Conservation (phyloP, 495 filamentous ascomycete species). For the Penicillium dipodomyicola region DNA sequence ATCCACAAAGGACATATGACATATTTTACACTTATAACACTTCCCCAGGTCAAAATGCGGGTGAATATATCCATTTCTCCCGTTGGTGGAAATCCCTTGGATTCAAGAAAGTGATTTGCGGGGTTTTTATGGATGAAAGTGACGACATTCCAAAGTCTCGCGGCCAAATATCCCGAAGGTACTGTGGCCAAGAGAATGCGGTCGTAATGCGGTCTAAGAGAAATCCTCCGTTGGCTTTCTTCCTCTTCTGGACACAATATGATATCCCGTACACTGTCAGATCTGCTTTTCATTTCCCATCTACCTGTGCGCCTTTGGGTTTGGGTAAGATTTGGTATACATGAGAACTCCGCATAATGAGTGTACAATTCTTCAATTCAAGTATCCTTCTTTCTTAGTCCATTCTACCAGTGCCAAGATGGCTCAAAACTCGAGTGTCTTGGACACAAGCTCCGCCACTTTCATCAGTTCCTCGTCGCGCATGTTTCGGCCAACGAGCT, state of each 20-base stretch:
- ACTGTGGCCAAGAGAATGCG: neutral
- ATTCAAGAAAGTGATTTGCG: neutral
- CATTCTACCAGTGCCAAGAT: neutral
- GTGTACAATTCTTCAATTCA: too few relatives aligned
- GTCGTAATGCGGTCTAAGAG: neutral
- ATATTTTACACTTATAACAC: neutral
- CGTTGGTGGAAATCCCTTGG: neutral
- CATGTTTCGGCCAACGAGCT: constrained; percentile 17
- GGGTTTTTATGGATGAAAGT: neutral
- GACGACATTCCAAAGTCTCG: neutral
- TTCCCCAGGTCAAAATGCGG: neutral
- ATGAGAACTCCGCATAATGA: neutral
- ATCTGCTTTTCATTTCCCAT: neutral
- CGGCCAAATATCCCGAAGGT: neutral
- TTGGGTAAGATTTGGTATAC: neutral
- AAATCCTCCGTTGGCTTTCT: neutral
- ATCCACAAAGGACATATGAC: neutral
- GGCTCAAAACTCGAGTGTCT: neutral
- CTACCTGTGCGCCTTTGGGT: neutral
- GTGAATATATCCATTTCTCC: neutral
- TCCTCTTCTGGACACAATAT: neutral
- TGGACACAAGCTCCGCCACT: neutral
- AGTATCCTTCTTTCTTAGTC: neutral
- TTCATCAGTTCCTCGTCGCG: constrained; percentile 19
- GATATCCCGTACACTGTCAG: neutral